These are phyloP conservation scores for Straminergon stramineum DNA, from an alignment of 225 moss, liverwort and hornwort species.

Conservation along the genomic window DNA sequence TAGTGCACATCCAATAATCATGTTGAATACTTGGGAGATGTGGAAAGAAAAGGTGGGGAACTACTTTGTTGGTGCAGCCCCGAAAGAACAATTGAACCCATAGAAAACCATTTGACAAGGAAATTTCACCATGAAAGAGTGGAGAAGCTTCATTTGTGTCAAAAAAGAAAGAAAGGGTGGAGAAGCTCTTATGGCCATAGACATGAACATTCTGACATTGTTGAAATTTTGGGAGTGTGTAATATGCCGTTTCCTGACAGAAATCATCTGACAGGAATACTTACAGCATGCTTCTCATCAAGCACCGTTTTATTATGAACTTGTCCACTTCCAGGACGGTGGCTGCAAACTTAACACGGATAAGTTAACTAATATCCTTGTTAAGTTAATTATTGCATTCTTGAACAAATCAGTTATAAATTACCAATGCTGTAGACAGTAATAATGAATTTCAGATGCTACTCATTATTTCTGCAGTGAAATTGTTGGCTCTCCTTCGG, in stretches of 20 bases:
- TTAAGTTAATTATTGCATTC: background rate
- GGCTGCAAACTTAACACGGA: background rate
- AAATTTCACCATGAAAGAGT: background rate
- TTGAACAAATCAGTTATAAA: background rate
- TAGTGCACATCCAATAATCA: rapidly evolving
- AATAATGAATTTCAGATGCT: background rate
- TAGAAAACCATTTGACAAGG: background rate
- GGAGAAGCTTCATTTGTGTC: too few species aligned
- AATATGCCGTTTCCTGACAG: background rate
- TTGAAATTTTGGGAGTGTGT: background rate
- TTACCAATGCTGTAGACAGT: background rate
- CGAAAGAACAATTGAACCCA: rapidly evolving
- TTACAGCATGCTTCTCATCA: background rate
- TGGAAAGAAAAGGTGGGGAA: background rate
- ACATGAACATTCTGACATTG: background rate
- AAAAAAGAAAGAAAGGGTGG: too few species aligned
- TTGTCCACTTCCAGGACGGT: background rate
- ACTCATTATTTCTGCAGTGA: background rate
- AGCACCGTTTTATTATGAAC: background rate
- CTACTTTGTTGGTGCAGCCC: background rate
- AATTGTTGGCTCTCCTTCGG: background rate
- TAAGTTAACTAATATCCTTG: background rate
- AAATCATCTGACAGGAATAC: background rate
- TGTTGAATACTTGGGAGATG: rapidly evolving
- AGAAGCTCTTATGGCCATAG: background rate